A percentile compares a stretch with the other conserved stretches of the same genome.
Evolutionary conservation across 2,329 filamentous ascomycete species (phyloP).

Genomic region (Microsporum canis): DNA sequence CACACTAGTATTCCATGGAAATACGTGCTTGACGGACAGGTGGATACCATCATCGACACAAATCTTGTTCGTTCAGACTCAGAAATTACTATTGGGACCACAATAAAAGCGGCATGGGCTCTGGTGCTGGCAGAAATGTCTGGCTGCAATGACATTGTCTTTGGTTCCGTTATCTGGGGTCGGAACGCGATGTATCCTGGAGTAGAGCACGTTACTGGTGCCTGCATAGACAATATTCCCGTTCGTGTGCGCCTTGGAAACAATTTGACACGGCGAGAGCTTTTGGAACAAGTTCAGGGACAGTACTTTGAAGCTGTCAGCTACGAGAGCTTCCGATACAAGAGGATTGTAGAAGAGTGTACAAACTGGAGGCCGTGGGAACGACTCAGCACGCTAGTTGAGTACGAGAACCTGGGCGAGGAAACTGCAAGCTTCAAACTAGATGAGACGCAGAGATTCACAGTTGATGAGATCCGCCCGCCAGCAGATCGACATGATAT

Average conservation of each 20-base stretch:
- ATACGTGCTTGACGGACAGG: neutral
- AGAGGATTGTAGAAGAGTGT: neutral
- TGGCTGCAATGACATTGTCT: slow-evolving; percentile 29
- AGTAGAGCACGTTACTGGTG: slow-evolving; percentile 34
- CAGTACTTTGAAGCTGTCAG: neutral
- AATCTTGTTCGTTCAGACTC: neutral
- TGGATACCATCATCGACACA: neutral
- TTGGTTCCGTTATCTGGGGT: slow-evolving; percentile 35
- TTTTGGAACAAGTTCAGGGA: neutral
- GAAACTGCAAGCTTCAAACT: neutral
- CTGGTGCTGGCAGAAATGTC: slow-evolving; percentile 8
- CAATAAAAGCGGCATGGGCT: slow-evolving; percentile 9
- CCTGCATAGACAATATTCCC: slow-evolving; percentile 36
- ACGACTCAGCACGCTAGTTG: neutral
- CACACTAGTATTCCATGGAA: neutral
- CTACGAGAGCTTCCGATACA: neutral
- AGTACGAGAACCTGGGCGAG: neutral
- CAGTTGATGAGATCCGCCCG: neutral
- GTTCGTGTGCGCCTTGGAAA: slow-evolving; percentile 24
- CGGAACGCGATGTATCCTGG: slow-evolving; percentile 29
- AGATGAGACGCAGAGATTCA: neutral
- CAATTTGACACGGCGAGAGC: neutral
- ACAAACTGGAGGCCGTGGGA: neutral
- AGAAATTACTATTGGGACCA: slow-evolving; percentile 1
- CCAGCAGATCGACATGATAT: neutral